Evolutionary conservation across 1,139 yeast genomes (phyloP).

Genomic region (Lodderomyces theae): DNA sequence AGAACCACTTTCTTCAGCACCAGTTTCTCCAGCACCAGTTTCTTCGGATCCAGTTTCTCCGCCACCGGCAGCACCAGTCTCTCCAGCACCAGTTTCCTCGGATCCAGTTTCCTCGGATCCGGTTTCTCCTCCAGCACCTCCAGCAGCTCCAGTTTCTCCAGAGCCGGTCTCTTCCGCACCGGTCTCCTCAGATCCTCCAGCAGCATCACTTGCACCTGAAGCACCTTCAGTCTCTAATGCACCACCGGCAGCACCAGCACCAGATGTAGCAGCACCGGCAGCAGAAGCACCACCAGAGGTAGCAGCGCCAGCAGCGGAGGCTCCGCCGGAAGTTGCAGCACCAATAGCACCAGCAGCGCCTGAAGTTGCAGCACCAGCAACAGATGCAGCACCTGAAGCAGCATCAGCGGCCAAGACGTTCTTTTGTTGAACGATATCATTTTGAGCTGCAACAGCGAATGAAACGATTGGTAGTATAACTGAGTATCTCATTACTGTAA

Average conservation of each 20-base stretch:
- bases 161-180: conserved; percentile 4
- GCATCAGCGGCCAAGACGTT: conserved; percentile 6
- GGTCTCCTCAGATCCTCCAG: conserved; percentile 4
- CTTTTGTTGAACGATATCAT: conserved; percentile 6
- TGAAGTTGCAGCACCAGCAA: conserved; percentile 5
- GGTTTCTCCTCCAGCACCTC: conserved; percentile 1
- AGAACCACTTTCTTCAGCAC: neutral
- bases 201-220: conserved; percentile 1
- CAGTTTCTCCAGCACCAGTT: conserved; percentile 7
- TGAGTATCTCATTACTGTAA: conserved; percentile 7
- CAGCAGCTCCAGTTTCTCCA: conserved; percentile 1
- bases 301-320: neutral
- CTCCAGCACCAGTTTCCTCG: neutral
- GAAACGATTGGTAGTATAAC: conserved; percentile 4
- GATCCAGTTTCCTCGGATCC: neutral
- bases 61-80: conserved; percentile 5
- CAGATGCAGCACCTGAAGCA: conserved; percentile 7
- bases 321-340: conserved; percentile 7
- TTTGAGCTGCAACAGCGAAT: conserved; percentile 5
- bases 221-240: conserved; percentile 5
- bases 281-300: neutral
- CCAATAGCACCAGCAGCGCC: conserved; percentile 4
- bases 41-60: conserved; percentile 5
- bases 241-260: conserved; percentile 8
- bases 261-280: neutral